Base-by-base conservation (phyloP, 371 early-diverging fungal species). In the Rhizomucor pusillus region DNA sequence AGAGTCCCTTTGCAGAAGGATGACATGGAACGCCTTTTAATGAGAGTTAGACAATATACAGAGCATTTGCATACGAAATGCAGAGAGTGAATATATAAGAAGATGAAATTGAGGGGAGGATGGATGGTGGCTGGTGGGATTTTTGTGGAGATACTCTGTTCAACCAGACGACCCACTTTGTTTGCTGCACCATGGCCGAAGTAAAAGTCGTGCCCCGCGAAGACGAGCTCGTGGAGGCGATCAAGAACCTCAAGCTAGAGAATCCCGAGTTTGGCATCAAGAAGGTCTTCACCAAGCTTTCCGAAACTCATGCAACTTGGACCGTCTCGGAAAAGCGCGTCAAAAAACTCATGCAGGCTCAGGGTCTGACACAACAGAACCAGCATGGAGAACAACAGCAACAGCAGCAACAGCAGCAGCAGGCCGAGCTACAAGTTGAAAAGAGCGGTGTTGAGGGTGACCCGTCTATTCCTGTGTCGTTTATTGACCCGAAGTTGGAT, bases 311-410 rank as follows among this genome's bases (percentile, higher is more conserved):
- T 41, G 77, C 81, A 2, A 57, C 73, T 0, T 86, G 86, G 86
- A 69, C 77, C 41, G 82, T 86, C 41, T 76, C 79, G 37, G 86
- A 86, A 60, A 84, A 86, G 65, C 84, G 84, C 39, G 80, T 86
- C 50, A 84, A 83, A 60, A 86, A 84, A 66, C 58, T 77, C 58
- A 76, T 86, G 82, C 69, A 73, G 49, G 57, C 73, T 5, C 63
- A 70, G 16, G 84, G 86, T 14, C 69, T 83, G 20, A 70, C 63
- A 10, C 60, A 67, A 39, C 29, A 45, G 7, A 22, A 24, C 9
- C 59, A 59, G 18, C 51, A 54, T 20, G 29, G 29, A 29, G 29
- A 29, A 29, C 29, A 29, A 7, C 29, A 29, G 7, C 29, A 29
- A 7, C 29, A 29, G 29, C 29, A 29, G 7, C 29, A 29, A 7